Evolutionary conservation across 768 basidiomycete genomes (phyloP).

Genomic region (Tylopilus intermedius): DNA sequence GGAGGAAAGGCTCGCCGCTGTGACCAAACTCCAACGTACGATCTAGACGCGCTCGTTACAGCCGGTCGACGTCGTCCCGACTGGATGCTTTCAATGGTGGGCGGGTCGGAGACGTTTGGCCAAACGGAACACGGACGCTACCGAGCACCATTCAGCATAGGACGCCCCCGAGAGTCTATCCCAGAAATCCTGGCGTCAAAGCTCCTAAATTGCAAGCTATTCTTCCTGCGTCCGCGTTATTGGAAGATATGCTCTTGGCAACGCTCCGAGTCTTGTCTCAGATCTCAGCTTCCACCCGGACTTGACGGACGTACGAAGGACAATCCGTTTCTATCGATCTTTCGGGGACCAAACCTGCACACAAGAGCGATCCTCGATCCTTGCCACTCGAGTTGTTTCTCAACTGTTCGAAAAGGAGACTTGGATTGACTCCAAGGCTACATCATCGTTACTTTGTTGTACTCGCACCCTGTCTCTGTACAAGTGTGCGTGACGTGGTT

Average conservation of each 20-base stretch:
- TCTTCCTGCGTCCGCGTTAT: constrained; percentile 22
- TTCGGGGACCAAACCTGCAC: background rate
- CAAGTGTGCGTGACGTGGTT: constrained; percentile 39
- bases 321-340: constrained; percentile 4
- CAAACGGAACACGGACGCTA: background rate
- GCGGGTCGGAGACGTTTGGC: constrained; percentile 2
- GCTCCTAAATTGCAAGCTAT: no score
- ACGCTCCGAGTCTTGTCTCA: constrained; percentile 21
- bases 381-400: constrained; percentile 17
- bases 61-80: constrained; percentile 17
- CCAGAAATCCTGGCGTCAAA: no score
- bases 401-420: constrained; percentile 37
- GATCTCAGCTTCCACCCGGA: constrained; percentile 30
- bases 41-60: constrained; percentile 23
- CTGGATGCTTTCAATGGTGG: constrained; percentile 23
- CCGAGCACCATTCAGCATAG: no score
- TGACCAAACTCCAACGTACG: constrained; percentile 9
- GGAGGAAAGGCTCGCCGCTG: background rate
- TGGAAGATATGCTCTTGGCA: constrained; percentile 47
- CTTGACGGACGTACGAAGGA: constrained; percentile 21
- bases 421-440: constrained; percentile 40
- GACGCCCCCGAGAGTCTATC: no score
- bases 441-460: constrained; percentile 43
- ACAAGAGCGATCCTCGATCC: background rate
- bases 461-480: constrained; percentile 30